Conservation (phyloP, 2,329 filamentous ascomycete genomes). For the Epichloe uncinata region DNA sequence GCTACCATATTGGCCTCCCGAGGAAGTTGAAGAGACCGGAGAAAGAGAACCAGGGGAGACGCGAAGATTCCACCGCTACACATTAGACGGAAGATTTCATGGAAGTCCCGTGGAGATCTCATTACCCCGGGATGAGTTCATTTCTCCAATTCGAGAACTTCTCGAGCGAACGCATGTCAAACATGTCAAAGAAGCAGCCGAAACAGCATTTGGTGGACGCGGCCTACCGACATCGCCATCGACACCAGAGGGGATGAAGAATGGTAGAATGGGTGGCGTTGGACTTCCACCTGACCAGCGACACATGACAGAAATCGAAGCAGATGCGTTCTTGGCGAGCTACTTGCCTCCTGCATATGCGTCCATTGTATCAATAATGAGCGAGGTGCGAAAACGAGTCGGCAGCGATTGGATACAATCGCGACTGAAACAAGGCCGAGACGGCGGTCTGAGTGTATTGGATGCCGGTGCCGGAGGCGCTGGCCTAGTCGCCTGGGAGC, state of each 20-base stretch:
- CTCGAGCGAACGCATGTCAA: slow-evolving; percentile 55
- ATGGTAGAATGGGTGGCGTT: slow-evolving; percentile 49
- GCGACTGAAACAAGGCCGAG: slow-evolving; percentile 44
- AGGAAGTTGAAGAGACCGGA: slow-evolving; percentile 17
- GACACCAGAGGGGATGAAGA: slow-evolving; percentile 46
- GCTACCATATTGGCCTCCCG: slow-evolving; percentile 16
- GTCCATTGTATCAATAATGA: slow-evolving; percentile 50
- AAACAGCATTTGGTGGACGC: slow-evolving; percentile 61
- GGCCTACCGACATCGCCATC: slow-evolving; percentile 65
- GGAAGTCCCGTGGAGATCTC: slow-evolving; percentile 61
- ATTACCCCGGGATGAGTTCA: slow-evolving; percentile 57
- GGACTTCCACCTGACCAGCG: slow-evolving; percentile 49
- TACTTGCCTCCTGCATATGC: slow-evolving; percentile 61
- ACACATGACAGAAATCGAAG: slow-evolving; percentile 62
- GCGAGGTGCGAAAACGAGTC: slow-evolving; percentile 61
- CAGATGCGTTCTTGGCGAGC: slow-evolving; percentile 56
- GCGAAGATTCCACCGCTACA: slow-evolving; percentile 59
- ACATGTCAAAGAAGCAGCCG: slow-evolving; percentile 61
- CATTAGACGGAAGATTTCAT: slow-evolving; percentile 57
- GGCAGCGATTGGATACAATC: slow-evolving; percentile 57
- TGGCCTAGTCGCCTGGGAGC: slow-evolving; percentile 61
- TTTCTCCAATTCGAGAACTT: slow-evolving; percentile 55
- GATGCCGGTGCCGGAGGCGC: slow-evolving; percentile 66
- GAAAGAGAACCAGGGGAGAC: slow-evolving; percentile 20
- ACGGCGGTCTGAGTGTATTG: slow-evolving; percentile 48